phyloP scores from a whole-genome alignment of 2,329 filamentous ascomycete species.

The Tolypocladium ophioglossoides region DNA sequence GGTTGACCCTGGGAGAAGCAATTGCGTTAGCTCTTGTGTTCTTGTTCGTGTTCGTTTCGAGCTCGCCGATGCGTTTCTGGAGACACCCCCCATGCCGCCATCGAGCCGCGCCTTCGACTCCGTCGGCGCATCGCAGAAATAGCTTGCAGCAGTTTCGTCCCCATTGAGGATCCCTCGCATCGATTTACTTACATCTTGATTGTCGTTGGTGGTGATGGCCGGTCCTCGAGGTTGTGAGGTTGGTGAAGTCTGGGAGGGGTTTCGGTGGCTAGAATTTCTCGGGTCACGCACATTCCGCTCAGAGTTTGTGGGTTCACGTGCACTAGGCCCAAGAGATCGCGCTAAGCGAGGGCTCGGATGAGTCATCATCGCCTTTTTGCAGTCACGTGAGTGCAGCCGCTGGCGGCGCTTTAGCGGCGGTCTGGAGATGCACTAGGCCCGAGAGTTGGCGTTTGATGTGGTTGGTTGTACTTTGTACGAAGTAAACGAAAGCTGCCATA shows the following conservation, averaged over 20 bases:
- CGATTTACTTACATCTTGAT: conserved; percentile 32
- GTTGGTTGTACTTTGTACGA: too few species aligned
- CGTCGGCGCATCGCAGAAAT: background rate
- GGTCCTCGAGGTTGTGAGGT: conserved; percentile 26
- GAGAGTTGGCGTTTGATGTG: too few species aligned
- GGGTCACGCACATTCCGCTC: conserved; percentile 22
- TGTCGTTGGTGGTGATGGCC: conserved; percentile 30
- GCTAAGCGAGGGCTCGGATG: conserved; percentile 31
- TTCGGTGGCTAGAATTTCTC: conserved; percentile 29
- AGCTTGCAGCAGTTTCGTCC: background rate
- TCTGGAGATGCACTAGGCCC: too few species aligned
- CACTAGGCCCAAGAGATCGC: conserved; percentile 18
- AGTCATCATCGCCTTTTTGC: conserved; percentile 8
- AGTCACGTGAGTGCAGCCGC: background rate
- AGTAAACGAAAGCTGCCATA: too few species aligned
- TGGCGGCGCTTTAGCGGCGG: background rate
- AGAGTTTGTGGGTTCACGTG: conserved; percentile 33
- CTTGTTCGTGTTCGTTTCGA: background rate
- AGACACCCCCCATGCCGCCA: background rate
- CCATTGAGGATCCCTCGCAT: conserved; percentile 4
- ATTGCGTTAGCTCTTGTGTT: conserved; percentile 15
- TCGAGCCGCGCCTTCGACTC: background rate
- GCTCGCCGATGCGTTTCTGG: background rate
- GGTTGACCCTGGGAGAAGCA: conserved; percentile 72
- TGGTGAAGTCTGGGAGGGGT: conserved; percentile 28